phyloP scores from a whole-genome alignment of 225 moss, liverwort and hornwort species.

The Sphagnum contortum region DNA sequence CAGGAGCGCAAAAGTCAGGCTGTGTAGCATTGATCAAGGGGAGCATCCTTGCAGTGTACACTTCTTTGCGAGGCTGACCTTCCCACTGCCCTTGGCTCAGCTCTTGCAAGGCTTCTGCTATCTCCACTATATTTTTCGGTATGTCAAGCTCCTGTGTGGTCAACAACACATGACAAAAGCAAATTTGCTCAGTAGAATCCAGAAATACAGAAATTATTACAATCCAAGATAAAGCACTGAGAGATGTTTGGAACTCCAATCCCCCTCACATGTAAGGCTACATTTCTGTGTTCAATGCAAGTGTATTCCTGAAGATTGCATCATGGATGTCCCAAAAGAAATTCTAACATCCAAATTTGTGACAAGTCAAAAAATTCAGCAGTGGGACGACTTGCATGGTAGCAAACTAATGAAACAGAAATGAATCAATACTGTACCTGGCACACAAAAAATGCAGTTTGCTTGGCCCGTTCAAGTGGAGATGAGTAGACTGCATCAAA shows the following conservation, averaged over 20 bases:
- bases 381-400: too few species aligned
- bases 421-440: constrained; percentile 27
- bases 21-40: constrained; percentile 38
- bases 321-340: too few species aligned
- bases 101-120: constrained; percentile 58
- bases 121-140: constrained; percentile 41
- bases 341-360: too few species aligned
- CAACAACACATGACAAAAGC: constrained; percentile 3
- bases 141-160: constrained; percentile 42
- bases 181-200: not conserved
- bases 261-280: too few species aligned
- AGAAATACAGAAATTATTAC: too few species aligned
- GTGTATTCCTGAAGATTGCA: too few species aligned
- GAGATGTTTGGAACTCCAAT: too few species aligned
- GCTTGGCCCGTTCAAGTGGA: constrained; percentile 61
- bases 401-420: too few species aligned
- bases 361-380: too few species aligned
- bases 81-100: constrained; percentile 74
- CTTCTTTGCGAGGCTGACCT: constrained; percentile 44
- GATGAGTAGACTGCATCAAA: constrained; percentile 64
- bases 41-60: constrained; percentile 44
- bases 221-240: too few species aligned
- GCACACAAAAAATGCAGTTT: constrained; percentile 54
- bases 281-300: too few species aligned
- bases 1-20: constrained; percentile 62